These are phyloP conservation scores for Pseudotulostoma volvatum DNA, from an alignment of 495 filamentous ascomycete genomes.

Conservation along the genomic window DNA sequence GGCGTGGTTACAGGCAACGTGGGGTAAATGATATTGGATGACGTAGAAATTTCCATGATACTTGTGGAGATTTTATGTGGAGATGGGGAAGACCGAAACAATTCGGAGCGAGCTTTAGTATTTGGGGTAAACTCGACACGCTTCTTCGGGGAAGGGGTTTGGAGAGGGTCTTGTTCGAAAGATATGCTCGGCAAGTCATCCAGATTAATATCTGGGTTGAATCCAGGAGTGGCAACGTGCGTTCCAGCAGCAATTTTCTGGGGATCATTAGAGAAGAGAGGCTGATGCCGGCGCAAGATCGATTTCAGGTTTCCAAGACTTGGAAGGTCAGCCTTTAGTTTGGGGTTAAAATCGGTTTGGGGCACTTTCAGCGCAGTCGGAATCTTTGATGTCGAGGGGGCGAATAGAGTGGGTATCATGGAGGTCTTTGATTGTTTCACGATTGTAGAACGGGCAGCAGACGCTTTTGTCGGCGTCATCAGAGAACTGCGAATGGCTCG, in stretches of 20 bases:
- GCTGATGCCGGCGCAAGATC: constrained; percentile 43
- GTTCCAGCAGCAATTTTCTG: constrained; percentile 44
- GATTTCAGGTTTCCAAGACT: constrained; percentile 37
- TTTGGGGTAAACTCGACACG: constrained; percentile 44
- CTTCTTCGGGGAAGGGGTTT: constrained; percentile 36
- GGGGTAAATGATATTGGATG: constrained; percentile 26
- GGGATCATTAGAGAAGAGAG: constrained; percentile 45
- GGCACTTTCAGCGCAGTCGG: constrained; percentile 28
- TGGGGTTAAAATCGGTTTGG: constrained; percentile 30
- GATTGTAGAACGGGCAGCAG: constrained; percentile 45
- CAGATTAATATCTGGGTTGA: constrained; percentile 27
- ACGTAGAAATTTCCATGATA: too few relatives aligned
- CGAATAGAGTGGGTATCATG: constrained; percentile 36
- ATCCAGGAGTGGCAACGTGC: constrained; percentile 34
- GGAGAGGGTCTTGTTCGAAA: constrained; percentile 10
- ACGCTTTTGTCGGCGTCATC: constrained; percentile 69
- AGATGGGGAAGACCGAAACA: constrained; percentile 23
- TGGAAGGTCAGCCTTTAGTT: constrained; percentile 25
- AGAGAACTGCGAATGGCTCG: constrained; percentile 25
- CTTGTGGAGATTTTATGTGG: constrained; percentile 24
- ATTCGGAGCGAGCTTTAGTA: constrained; percentile 28
- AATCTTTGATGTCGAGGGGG: constrained; percentile 31
- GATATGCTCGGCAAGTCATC: constrained; percentile 22
- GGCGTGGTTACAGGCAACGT: constrained; percentile 22
- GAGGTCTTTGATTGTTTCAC: constrained; percentile 38